Evolutionary conservation across 1,284 basidiomycete genomes (phyloP).

Genomic region (Ustilago crameri): DNA sequence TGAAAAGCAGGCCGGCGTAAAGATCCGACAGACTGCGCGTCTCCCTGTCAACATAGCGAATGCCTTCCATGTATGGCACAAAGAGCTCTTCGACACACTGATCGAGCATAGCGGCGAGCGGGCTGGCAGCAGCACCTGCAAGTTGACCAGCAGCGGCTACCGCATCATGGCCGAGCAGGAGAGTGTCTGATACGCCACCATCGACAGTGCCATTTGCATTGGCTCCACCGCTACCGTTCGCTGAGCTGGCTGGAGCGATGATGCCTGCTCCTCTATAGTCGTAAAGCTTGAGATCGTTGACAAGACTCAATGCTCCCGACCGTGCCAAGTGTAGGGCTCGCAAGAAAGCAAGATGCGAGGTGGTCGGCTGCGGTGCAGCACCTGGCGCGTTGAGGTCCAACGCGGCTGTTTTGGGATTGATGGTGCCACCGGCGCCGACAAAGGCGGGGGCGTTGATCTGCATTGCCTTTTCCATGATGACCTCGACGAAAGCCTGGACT

Average conservation of each 20-base stretch:
- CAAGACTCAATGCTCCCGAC: constrained; percentile 79
- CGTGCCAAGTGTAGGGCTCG: constrained; percentile 91
- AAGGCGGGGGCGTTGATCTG: constrained; percentile 48
- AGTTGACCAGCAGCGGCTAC: constrained; percentile 47
- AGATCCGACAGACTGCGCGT: constrained; percentile 85
- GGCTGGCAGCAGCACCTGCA: constrained; percentile 45
- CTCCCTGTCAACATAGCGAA: constrained; percentile 91
- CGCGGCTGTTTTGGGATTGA: constrained; percentile 33
- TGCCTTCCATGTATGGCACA: constrained; percentile 87
- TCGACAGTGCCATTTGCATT: constrained; percentile 5
- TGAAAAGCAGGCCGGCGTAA: constrained; percentile 79
- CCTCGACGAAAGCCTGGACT: constrained; percentile 65
- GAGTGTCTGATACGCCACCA: constrained; percentile 8
- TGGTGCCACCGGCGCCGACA: constrained; percentile 32
- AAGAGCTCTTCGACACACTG: constrained; percentile 96
- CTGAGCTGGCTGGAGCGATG: constrained; percentile 24
- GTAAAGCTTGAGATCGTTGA: constrained; percentile 92
- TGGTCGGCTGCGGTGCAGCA: constrained; percentile 11
- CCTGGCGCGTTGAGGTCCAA: constrained; percentile 24
- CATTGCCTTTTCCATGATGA: constrained; percentile 64
- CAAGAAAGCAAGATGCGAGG: constrained; percentile 78
- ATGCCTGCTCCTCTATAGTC: constrained; percentile 74
- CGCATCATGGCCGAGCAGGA: constrained; percentile 36
- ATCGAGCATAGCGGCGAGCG: constrained; percentile 80
- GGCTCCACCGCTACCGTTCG: constrained; percentile 7